These are phyloP conservation scores for Aegilops longissima DNA, from an alignment of 176 grass and related monocot species.

Conservation along the genomic window DNA sequence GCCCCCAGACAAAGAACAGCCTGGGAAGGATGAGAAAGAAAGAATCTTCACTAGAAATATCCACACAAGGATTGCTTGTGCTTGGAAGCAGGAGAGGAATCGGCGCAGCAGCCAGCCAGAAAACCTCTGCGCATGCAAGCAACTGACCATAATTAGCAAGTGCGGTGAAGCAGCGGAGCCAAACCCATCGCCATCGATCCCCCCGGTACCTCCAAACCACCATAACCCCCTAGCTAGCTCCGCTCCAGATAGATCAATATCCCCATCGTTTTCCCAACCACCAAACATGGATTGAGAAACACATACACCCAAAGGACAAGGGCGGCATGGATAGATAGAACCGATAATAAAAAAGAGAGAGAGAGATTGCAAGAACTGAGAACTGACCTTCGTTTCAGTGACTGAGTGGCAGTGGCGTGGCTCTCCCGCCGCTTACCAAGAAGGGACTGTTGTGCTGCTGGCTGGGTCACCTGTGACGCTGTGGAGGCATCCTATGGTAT, in stretches of 20 bases:
- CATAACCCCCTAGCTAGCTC: not conserved
- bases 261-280: slow-evolving; percentile 56
- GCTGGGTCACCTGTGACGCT: slow-evolving; percentile 18
- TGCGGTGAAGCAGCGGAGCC: slow-evolving; percentile 20
- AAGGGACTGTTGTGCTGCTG: slow-evolving; percentile 5
- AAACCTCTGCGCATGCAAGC: not conserved
- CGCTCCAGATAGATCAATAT: not conserved
- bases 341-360: not conserved
- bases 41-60: not conserved
- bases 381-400: not conserved
- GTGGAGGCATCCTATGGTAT: slow-evolving; percentile 51
- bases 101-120: not conserved
- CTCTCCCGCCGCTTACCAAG: slow-evolving; percentile 33
- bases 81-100: not conserved
- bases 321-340: not conserved
- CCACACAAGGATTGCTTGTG: not conserved
- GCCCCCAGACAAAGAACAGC: too few species aligned
- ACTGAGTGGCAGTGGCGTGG: slow-evolving; percentile 19
- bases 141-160: not conserved
- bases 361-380: slow-evolving; percentile 41
- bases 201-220: not conserved
- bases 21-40: not conserved
- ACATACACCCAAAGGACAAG: slow-evolving; percentile 1
- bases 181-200: slow-evolving; percentile 54
- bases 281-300: slow-evolving; percentile 25